These are phyloP conservation scores for Ganoderma meredithae DNA, from an alignment of 1,284 basidiomycete genomes.

Conservation along the genomic window DNA sequence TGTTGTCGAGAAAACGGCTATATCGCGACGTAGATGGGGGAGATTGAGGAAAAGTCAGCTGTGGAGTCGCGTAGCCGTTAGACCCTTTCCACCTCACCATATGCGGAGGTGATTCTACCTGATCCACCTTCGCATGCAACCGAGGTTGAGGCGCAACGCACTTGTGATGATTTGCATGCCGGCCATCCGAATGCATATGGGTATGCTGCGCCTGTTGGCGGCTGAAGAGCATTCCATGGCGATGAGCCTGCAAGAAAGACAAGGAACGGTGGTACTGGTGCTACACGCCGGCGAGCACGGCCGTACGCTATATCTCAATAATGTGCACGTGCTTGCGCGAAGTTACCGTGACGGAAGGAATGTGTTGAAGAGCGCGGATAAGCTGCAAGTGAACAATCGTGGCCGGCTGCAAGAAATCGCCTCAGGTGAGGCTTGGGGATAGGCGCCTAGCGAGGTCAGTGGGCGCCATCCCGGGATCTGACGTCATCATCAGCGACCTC, in stretches of 20 bases:
- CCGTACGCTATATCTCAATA: background rate
- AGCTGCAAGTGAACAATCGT: too few species aligned
- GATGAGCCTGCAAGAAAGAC: background rate
- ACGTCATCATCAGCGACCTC: background rate
- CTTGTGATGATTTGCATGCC: background rate
- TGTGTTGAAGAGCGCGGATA: too few species aligned
- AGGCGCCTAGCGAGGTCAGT: background rate
- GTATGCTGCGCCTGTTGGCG: background rate
- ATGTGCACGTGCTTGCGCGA: too few species aligned
- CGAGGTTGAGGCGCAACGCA: background rate
- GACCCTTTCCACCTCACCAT: background rate
- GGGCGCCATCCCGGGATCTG: background rate
- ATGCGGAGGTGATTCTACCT: background rate
- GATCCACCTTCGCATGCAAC: constrained; percentile 3
- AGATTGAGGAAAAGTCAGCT: background rate
- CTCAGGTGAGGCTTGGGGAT: too few species aligned
- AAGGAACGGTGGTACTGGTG: background rate
- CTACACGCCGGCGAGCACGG: background rate
- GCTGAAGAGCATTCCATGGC: background rate
- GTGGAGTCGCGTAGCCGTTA: background rate
- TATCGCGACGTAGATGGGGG: background rate
- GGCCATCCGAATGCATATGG: background rate
- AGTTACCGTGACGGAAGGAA: background rate
- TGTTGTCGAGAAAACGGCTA: background rate
- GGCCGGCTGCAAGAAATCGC: too few species aligned